Conservation (phyloP, 768 basidiomycete genomes). For the Xerocomellus amylosporus region DNA sequence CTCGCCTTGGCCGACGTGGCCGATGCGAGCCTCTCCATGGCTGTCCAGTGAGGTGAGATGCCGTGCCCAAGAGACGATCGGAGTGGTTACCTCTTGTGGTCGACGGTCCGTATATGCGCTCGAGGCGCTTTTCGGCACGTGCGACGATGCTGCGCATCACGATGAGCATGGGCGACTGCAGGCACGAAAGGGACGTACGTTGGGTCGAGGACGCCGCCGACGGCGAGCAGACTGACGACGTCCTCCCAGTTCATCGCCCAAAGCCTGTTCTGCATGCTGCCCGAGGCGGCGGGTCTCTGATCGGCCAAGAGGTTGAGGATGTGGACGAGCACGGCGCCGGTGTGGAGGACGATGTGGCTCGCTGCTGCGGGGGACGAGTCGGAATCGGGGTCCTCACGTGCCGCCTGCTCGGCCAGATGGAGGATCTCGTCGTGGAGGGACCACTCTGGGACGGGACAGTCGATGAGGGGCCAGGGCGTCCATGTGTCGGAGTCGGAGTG, state of each 20-base stretch:
- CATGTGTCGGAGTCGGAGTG: constrained; percentile 44
- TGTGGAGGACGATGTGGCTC: constrained; percentile 40
- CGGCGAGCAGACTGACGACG: constrained; percentile 53
- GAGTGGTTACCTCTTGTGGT: constrained; percentile 11
- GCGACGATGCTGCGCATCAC: constrained; percentile 17
- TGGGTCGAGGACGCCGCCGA: constrained; percentile 36
- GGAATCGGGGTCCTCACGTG: constrained; percentile 24
- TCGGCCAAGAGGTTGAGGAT: constrained; percentile 54
- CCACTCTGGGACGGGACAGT: constrained; percentile 70
- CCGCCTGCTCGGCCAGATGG: constrained; percentile 39
- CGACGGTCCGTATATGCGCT: constrained; percentile 28
- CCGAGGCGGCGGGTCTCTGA: constrained; percentile 52
- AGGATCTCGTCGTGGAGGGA: constrained; percentile 65
- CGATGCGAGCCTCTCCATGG: constrained; percentile 10
- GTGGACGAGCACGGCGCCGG: constrained; percentile 46
- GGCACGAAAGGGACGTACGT: constrained; percentile 17
- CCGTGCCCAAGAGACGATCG: background rate
- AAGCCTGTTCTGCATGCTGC: constrained; percentile 64
- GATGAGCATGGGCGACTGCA: background rate
- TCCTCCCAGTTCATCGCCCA: constrained; percentile 61
- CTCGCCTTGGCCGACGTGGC: constrained; percentile 18
- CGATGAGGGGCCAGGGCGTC: constrained; percentile 78
- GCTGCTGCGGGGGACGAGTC: constrained; percentile 33
- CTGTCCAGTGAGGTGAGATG: constrained; percentile 11
- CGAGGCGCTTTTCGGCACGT: constrained; percentile 29